phyloP scores from a whole-genome alignment of 2,329 filamentous ascomycete genomes.

The Cercospora janseana region DNA sequence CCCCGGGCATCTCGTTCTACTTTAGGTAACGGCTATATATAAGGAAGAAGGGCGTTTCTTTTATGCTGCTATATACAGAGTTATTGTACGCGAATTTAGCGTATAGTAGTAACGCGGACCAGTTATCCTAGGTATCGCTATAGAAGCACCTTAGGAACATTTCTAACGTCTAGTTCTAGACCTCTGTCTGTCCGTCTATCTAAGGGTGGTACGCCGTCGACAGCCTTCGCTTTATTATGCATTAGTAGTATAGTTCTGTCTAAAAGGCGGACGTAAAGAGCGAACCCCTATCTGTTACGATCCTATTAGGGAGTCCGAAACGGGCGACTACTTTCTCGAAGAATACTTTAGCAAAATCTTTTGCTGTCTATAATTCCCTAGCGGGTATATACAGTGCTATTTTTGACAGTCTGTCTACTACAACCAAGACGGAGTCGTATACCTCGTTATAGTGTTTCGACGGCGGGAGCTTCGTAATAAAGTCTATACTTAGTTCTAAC shows the following conservation, averaged over 20 bases:
- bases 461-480: constrained; percentile 14
- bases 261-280: constrained; percentile 28
- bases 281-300: constrained; percentile 21
- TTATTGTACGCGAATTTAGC: no score
- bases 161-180: constrained; percentile 21
- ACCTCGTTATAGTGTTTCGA: background rate
- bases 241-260: constrained; percentile 14
- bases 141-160: constrained; percentile 12
- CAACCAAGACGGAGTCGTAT: constrained; percentile 26
- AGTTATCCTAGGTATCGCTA: constrained; percentile 8
- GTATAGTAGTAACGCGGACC: constrained; percentile 5
- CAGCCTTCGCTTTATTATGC: constrained; percentile 11
- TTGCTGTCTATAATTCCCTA: background rate
- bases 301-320: background rate
- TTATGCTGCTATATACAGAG: no score
- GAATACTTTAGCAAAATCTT: constrained; percentile 3
- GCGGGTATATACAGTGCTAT: constrained; percentile 16
- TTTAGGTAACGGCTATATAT: constrained; percentile 10
- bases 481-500: constrained; percentile 14
- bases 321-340: background rate
- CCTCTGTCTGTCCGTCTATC: constrained; percentile 15
- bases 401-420: constrained; percentile 31
- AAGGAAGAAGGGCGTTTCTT: constrained; percentile 7
- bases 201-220: constrained; percentile 12
- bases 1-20: background rate